Evolutionary conservation across 805 yeast genomes (phyloP), one percentile per base, ranked within the genome.

Genomic region (Clavispora vitiphila): DNA sequence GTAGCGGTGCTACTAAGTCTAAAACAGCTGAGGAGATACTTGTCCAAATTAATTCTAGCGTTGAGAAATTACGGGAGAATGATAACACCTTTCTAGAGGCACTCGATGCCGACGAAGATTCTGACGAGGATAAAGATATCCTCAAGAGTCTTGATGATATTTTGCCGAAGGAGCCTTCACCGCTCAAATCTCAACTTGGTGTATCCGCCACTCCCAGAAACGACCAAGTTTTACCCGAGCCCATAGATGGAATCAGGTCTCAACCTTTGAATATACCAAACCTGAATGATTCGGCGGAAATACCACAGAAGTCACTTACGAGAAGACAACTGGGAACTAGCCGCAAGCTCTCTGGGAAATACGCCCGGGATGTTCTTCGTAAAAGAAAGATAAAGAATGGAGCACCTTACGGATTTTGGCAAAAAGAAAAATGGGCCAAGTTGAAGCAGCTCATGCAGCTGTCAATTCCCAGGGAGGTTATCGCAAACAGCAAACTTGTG

Each of bases 351-450:
- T 49, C 57, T 8, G 55, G 57, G 12, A 52, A 47, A 18, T 51
- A 54, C 35, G 52, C 61, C 7, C 44, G 56, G 19, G 50, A 56
- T 23, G 20, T 43, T 12, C 22, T 48, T 38, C 37, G 39, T 11
- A 49, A 50, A 16, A 25, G 38, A 12, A 38, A 35, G 18, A 16
- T 25, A 18, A 25, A 31, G 18, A 20, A 26, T n/a, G 25, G 3
- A 8, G 30, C 14, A 5, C 38, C 19, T 11, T 47, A 36, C 20
- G 34, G 22, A 2, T 40, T 40, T 29, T 67, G 72, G 72, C 54
- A 60, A 25, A 40, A 41, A 9, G 53, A 47, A 3, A 60, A 58
- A 31, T 69, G 74, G 74, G 44, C 38, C 10, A 65, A 60, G 42
- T 50, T 69, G 20, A 48, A 49, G 36, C 52, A 53, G 23, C 50